Base-by-base conservation (phyloP, 352 stramenopile genomes). In the Phytophthora hybrid region DNA sequence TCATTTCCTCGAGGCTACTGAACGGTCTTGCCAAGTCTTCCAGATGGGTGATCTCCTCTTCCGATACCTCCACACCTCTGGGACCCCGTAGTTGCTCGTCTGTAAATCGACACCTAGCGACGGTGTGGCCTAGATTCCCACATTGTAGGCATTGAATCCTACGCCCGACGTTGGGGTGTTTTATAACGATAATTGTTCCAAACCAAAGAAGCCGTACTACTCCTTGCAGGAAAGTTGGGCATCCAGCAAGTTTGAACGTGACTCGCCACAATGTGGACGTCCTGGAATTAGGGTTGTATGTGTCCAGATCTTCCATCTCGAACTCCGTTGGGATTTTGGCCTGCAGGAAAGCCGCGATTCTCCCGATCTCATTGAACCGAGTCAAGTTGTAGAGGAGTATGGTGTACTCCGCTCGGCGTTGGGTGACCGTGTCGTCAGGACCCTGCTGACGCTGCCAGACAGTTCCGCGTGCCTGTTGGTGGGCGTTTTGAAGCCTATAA, bases 101-200 rank as follows among this genome's bases (percentile, higher is more conserved):
- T 1, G 59, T 65, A 26, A 47, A 65, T 3, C 8, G 7, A 57
- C 59, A 65, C 26, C 59, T 61, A 55, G 3, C 61, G n/a, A 56
- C 14, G n/a, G n/a, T 23, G 7, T 56, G 49, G 1, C 49, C 49
- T 13, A 56, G 14, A 8, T 41, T 11, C 8, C 34, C 34, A 29
- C 49, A 56, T 56, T 56, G 49, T 6, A 56, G 49, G 23, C 49
- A 56, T 56, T 56, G 49, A 10, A 29, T 13, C 16, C 49, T 13
- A 31, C 26, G 14, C 9, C 49, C 49, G 11, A 56, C 49, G 9
- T 56, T 56, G 4, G 49, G 49, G 49, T 56, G 49, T n/a, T 56
- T 56, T 5, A 56, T 29, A 31, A 56, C 23, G n/a, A 56, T 56
- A 13, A 1, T 29, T 5, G 49, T 56, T 41, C 34, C 34, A 11